Conservation (phyloP, 75 land plant species). For the Cunninghamia lanceolata region DNA sequence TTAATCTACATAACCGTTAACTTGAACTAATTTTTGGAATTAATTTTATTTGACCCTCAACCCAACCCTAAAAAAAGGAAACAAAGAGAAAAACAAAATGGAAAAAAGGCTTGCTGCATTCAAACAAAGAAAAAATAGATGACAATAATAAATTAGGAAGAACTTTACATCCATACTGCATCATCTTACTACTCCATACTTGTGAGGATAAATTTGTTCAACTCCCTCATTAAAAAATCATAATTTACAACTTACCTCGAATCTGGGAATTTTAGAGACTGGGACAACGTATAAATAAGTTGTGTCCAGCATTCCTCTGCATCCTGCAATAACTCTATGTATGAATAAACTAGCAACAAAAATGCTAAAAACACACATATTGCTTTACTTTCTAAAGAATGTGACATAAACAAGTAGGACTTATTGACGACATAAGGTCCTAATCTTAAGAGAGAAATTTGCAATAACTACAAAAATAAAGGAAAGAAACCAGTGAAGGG, state of each 20-base stretch:
- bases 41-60: no score
- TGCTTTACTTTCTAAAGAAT: neutral
- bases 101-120: no score
- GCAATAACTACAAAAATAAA: neutral
- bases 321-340: slow-evolving; percentile 52
- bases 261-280: slow-evolving; percentile 54
- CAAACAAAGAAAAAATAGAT: neutral
- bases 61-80: no score
- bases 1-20: no score
- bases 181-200: neutral
- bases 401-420: neutral
- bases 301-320: slow-evolving; percentile 99
- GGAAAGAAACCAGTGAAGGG: neutral
- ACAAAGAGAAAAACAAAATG: no score
- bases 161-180: neutral
- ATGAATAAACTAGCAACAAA: neutral
- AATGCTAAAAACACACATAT: neutral
- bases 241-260: slow-evolving; percentile 36
- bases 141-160: neutral
- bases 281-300: slow-evolving; percentile 83
- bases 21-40: no score
- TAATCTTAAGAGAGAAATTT: neutral
- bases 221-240: neutral
- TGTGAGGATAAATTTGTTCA: neutral
- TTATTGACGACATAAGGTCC: neutral